A percentile compares a stretch with the other conserved stretches of the same genome.
Conservation (phyloP, 169 alveolate genomes). For the Ichthyophthirius multifiliis region DNA sequence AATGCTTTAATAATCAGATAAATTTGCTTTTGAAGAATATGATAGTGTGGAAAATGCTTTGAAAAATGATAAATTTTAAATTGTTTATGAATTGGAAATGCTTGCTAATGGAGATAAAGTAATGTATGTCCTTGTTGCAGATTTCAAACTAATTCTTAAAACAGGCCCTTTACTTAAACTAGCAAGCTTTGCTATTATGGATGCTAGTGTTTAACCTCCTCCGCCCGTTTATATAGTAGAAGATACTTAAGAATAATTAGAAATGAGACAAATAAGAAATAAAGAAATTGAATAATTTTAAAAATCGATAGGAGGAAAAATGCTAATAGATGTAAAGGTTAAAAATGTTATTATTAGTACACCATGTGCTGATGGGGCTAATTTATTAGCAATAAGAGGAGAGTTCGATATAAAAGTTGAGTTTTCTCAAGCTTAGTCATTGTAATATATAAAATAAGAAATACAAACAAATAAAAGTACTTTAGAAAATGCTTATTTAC, state of each 20-base stretch:
- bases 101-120: constrained; percentile 30
- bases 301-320: not conserved
- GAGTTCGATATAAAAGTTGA: not conserved
- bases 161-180: constrained; percentile 35
- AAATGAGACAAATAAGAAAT: not conserved
- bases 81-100: constrained; percentile 9
- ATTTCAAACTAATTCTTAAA: constrained; percentile 24
- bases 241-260: not conserved
- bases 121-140: constrained; percentile 15
- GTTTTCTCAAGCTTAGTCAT: not conserved
- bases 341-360: constrained; percentile 7
- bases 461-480: not conserved
- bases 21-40: not conserved
- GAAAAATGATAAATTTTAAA: not conserved
- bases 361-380: not conserved
- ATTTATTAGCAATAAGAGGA: constrained; percentile 4
- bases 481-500: not conserved
- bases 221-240: constrained; percentile 1
- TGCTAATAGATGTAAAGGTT: not conserved
- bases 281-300: not conserved
- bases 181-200: constrained; percentile 32
- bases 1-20: constrained; percentile 4
- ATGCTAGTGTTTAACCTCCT: constrained; percentile 30
- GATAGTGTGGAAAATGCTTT: not conserved
- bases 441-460: not conserved